These are phyloP conservation scores for Hypoxylon sp. DNA, from an alignment of 2,329 filamentous ascomycete species.

Conservation along the genomic window DNA sequence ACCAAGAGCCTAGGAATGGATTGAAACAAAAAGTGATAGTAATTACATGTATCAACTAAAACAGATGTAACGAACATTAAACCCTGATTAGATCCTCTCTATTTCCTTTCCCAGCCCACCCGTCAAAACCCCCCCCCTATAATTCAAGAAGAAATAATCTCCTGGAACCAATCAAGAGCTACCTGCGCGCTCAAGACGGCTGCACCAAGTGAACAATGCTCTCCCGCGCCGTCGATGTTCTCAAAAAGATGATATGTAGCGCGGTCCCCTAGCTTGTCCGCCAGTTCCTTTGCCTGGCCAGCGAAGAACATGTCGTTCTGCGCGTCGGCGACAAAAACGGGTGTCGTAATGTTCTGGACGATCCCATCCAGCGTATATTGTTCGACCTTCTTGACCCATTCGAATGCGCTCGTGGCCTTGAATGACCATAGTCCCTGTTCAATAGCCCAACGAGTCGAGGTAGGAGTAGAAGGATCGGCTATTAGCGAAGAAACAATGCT, in stretches of 20 bases:
- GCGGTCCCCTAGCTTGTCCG: constrained; percentile 40
- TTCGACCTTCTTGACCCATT: constrained; percentile 31
- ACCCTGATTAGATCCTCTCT: not conserved
- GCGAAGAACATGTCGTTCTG: constrained; percentile 49
- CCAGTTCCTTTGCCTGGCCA: constrained; percentile 41
- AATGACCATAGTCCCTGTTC: constrained; percentile 50
- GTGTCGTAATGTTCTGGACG: constrained; percentile 44
- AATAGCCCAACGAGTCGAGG: constrained; percentile 51
- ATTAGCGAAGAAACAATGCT: constrained; percentile 8
- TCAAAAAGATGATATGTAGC: constrained; percentile 43
- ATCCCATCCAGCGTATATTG: constrained; percentile 42
- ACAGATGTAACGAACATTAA: not conserved
- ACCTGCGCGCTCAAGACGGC: constrained; percentile 37
- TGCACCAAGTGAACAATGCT: constrained; percentile 49
- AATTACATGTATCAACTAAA: not conserved
- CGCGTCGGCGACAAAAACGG: constrained; percentile 50
- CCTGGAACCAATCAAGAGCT: constrained; percentile 48
- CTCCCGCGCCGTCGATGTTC: constrained; percentile 41
- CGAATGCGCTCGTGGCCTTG: constrained; percentile 49
- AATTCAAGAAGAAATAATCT: constrained; percentile 19
- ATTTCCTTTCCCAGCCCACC: not conserved
- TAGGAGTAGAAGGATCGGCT: constrained; percentile 27
- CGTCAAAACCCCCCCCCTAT: not conserved
- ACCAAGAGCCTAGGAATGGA: not conserved
- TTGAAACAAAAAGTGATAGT: not conserved